Percentiles rank a stretch among this genome's conserved stretches.
phyloP scores from a whole-genome alignment of 2,329 filamentous ascomycete genomes.

The Penicillium sp. region DNA sequence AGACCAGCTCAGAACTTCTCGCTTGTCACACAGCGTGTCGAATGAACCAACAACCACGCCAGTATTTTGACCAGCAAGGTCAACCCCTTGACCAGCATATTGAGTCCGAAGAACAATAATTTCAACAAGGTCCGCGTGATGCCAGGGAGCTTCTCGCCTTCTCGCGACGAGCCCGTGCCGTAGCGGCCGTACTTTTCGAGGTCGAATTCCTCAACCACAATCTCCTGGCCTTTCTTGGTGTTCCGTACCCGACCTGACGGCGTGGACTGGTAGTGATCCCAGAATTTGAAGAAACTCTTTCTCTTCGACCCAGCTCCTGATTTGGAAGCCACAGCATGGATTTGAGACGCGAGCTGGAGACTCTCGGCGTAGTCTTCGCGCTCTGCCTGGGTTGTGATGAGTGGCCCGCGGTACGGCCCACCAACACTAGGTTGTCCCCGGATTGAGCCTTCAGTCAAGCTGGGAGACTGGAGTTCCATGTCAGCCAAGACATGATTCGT shows the following conservation, averaged over 20 bases:
- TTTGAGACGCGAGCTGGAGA: slow-evolving; percentile 37
- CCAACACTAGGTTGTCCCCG: slow-evolving; percentile 11
- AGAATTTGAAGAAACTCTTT: slow-evolving; percentile 23
- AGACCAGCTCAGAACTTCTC: slow-evolving; percentile 41
- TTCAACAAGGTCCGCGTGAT: slow-evolving; percentile 38
- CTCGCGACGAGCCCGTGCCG: slow-evolving; percentile 36
- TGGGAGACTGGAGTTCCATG: slow-evolving; percentile 34
- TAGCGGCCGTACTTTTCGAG: slow-evolving; percentile 49
- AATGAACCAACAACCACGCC: slow-evolving; percentile 44
- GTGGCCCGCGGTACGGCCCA: slow-evolving; percentile 29
- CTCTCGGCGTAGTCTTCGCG: slow-evolving; percentile 46
- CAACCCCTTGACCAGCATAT: slow-evolving; percentile 41
- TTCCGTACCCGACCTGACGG: neutral
- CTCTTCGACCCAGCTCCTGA: slow-evolving; percentile 10
- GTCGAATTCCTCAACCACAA: slow-evolving; percentile 48
- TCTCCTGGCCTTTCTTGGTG: slow-evolving; percentile 33
- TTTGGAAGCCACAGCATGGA: slow-evolving; percentile 29
- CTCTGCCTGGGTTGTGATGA: slow-evolving; percentile 45
- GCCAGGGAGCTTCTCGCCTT: slow-evolving; percentile 45
- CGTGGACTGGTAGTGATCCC: slow-evolving; percentile 10
- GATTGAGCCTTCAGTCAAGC: slow-evolving; percentile 11
- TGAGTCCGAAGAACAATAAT: slow-evolving; percentile 42
- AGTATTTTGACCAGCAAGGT: slow-evolving; percentile 43
- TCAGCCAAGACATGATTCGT: slow-evolving; percentile 43
- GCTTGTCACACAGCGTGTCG: slow-evolving; percentile 44